Conservation (phyloP, 495 filamentous ascomycete species). For the Neurospora africana region DNA sequence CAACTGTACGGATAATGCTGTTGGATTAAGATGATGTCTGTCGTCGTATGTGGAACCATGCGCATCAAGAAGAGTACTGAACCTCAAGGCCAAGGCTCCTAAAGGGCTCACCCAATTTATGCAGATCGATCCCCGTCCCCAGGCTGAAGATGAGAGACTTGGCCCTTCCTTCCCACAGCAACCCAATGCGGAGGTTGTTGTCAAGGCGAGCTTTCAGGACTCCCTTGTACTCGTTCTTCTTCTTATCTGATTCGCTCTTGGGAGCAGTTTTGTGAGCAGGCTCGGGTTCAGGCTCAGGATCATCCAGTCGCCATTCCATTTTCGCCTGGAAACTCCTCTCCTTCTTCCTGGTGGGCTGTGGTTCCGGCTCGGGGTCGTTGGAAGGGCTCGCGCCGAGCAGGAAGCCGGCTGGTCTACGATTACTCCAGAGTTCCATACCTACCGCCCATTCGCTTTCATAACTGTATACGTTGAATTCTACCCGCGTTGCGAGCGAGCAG, state of each 20-base stretch:
- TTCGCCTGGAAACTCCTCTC: conserved; percentile 45
- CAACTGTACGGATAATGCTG: neutral
- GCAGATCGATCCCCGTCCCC: conserved; percentile 68
- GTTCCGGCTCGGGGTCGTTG: conserved; percentile 12
- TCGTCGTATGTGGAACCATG: no score
- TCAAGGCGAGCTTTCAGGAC: conserved; percentile 86
- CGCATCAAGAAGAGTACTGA: conserved; percentile 74
- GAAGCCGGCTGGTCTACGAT: conserved; percentile 32
- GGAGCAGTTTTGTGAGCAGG: conserved; percentile 1
- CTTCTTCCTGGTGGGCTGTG: conserved; percentile 16
- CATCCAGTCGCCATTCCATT: conserved; percentile 44
- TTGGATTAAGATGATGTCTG: neutral
- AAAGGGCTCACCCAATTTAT: conserved; percentile 57
- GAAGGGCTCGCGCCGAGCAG: conserved; percentile 26
- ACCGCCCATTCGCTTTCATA: conserved; percentile 91
- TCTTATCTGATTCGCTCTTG: neutral
- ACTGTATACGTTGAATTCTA: conserved; percentile 96
- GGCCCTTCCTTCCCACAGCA: conserved; percentile 88
- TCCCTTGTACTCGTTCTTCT: conserved; percentile 53
- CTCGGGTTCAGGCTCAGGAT: conserved; percentile 17
- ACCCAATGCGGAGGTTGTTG: conserved; percentile 69
- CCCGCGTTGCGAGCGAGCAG: conserved; percentile 73
- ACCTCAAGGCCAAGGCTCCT: conserved; percentile 76
- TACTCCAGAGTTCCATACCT: conserved; percentile 81
- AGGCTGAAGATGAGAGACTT: conserved; percentile 91